Base-by-base conservation (phyloP, 345 rosid species). In the Ceriops zippeliana region DNA sequence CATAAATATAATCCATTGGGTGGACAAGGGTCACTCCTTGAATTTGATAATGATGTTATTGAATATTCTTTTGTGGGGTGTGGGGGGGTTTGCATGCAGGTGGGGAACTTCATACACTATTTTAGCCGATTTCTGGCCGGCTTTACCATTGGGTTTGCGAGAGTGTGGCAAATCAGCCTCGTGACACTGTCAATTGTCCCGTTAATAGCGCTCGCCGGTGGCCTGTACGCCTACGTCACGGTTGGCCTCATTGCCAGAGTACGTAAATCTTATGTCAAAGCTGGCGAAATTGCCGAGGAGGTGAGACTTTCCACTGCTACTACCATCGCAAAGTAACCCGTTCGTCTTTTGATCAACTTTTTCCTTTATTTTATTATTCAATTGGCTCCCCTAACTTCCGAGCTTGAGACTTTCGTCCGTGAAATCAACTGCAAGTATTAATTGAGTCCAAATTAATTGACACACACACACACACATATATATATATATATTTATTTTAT, bases 221-320 rank as follows among this genome's bases (percentile, higher is more conserved):
- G 98, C 20, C 8, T 87, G 63, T 95, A 95, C 27, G 99, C 99
- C 4, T 95, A 70, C 20, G 83, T 91, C 1, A 86, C 98, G 64
- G 91, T 86, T 1, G 93, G 99, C 61, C 92, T 91, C 9, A 81
- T 95, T 38, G 93, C 89, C 7, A 67, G 88, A 57, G 89, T 92
- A 22, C 84, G 98, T 6, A 91, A 89, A 75, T 80, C 98, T 63
- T 95, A 95, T 67, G 92, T 92, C 69, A 95, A 80, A 68, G 99
- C 98, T 52, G 98, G 98, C 11, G 96, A 90, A 78, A 90, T 92
- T 22, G 99, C 99, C 0, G 98, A 95, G 81, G 99, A 95, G 93
- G 98, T 93, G 32, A 61, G 79, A 60, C 21, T 51, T 53, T 34
- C 26, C 35, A 57, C 62, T 0, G 7, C 30, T 24, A 24, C 26